Evolutionary conservation across 495 filamentous ascomycete species (phyloP).

Genomic region (Choiromyces venosus): DNA sequence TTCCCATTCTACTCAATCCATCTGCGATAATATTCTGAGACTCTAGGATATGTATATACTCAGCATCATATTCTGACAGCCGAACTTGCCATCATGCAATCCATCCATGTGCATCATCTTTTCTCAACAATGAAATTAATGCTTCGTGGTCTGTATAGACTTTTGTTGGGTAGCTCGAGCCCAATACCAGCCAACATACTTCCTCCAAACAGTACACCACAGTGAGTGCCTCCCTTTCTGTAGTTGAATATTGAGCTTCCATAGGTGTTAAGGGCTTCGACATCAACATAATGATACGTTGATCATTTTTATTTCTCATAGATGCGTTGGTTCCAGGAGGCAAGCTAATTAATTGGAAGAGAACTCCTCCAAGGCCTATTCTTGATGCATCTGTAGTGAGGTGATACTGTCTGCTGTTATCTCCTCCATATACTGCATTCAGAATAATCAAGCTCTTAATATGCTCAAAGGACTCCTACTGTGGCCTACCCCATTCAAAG

Average conservation of each 20-base stretch:
- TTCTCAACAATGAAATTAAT: no score
- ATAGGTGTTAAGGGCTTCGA: conserved; percentile 2
- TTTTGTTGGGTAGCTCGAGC: no score
- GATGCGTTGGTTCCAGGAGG: neutral
- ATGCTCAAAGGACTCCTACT: no score
- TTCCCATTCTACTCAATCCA: neutral
- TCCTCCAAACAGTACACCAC: conserved; percentile 5
- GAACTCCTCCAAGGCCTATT: no score
- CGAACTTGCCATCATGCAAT: no score
- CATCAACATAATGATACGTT: conserved; percentile 7
- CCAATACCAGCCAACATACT: conserved; percentile 5
- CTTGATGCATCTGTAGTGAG: neutral
- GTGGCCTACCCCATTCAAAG: conserved; percentile 1
- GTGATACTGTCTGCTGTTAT: conserved; percentile 5
- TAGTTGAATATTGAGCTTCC: conserved; percentile 7
- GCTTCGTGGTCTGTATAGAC: no score
- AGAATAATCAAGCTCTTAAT: conserved; percentile 4
- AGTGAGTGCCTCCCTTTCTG: conserved; percentile 1
- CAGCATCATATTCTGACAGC: no score
- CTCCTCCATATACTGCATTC: neutral
- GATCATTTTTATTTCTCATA: no score
- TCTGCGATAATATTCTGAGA: neutral
- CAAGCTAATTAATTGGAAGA: neutral
- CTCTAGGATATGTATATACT: neutral
- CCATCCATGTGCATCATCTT: no score